Evolutionary conservation across 1,284 basidiomycete genomes (phyloP).

Genomic region (Ganoderma meredithae): DNA sequence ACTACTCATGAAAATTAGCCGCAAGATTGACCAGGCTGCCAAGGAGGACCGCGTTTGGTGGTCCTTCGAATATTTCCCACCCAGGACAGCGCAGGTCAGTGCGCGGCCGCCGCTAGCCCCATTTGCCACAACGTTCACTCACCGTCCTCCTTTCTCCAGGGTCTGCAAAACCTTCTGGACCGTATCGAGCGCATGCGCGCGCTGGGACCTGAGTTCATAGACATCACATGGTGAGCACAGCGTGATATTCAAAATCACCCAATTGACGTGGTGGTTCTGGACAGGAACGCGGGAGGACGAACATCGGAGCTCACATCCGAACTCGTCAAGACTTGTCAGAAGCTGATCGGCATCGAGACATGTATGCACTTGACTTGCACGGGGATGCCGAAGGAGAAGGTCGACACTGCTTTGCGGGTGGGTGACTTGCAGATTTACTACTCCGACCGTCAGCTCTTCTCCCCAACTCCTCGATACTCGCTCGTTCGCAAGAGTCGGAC

Average conservation of each 20-base stretch:
- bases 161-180: constrained; percentile 93
- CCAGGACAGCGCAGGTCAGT: constrained; percentile 89
- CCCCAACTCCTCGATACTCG: neutral
- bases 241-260: constrained; percentile 17
- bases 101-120: constrained; percentile 28
- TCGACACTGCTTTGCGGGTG: constrained; percentile 88
- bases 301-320: constrained; percentile 94
- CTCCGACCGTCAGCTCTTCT: neutral
- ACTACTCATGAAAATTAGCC: constrained; percentile 84
- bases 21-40: constrained; percentile 85
- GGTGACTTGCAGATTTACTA: constrained; percentile 41
- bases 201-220: constrained; percentile 96
- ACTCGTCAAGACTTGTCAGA: constrained; percentile 95
- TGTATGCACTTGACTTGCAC: constrained; percentile 99
- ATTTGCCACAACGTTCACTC: constrained; percentile 23
- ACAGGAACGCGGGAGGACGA: constrained; percentile 94
- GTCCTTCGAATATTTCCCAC: constrained; percentile 98
- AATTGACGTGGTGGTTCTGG: constrained; percentile 7
- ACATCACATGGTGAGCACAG: constrained; percentile 88
- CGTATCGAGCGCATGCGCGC: constrained; percentile 98
- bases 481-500: neutral
- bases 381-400: constrained; percentile 95
- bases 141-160: constrained; percentile 53
- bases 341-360: constrained; percentile 91
- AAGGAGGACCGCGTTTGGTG: constrained; percentile 90